Base-by-base conservation (phyloP, 768 basidiomycete genomes). In the Pleurotus pulmonarius region DNA sequence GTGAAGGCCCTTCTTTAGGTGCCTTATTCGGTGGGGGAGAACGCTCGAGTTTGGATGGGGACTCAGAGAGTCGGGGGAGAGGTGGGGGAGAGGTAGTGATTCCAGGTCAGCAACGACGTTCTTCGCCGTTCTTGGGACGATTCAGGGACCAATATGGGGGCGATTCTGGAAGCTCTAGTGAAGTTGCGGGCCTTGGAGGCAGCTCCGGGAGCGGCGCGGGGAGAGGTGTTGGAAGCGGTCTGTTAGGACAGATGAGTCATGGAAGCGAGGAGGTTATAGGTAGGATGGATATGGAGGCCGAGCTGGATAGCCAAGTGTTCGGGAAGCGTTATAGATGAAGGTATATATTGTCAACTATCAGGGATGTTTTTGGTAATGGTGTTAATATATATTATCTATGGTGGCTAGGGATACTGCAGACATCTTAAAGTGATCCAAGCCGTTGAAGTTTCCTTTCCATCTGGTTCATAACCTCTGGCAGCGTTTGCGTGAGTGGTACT, bases 261-360 rank as follows among this genome's bases (percentile, higher is more conserved):
- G 80, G 70, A 49, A 79, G 70, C 61, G 78, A 75, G 59, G 83
- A 85, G 68, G 81, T 84, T 5, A 72, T 85, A 55, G 83, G 83
- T 40, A 65, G 76, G 61, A 71, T 85, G 72, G 83, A 84, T 59
- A 69, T 70, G 43, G 69, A 66, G 43, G 67, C 65, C 44, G 83
- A 84, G 58, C 69, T 70, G 43, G 69, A 66, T 46, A 67, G 67
- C 46, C 63, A 61, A 37, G 38, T 49, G 43, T 49, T 48, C 37
- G 54, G 61, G 29, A 29, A 45, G 41, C 37, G 51, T 39, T 16
- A 11, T 3, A 34, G 29, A 34, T 34, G 29, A 34, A 34, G 29
- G 29, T 34, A 34, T 34, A 34, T 34, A 34, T 34, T 34, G 29
- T 34, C 29, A 34, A 9, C 29, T 34, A 9, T 12, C 29, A 11